Percentiles rank a stretch among this genome's conserved stretches.
Evolutionary conservation across 2,329 filamentous ascomycete genomes (phyloP).

Genomic region (Epichloe baconii): DNA sequence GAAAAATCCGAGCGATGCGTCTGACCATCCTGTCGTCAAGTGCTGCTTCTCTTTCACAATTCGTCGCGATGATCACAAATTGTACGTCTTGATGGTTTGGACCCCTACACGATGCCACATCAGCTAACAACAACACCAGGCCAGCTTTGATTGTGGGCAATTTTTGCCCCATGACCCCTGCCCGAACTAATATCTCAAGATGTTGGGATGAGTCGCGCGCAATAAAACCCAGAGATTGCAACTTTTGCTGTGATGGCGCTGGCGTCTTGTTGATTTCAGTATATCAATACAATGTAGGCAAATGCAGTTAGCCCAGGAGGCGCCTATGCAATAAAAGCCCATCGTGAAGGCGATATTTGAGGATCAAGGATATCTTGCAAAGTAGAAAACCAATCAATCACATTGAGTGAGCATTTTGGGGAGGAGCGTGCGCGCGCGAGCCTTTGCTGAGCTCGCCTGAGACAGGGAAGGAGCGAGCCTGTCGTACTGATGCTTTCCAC

Average conservation of each 20-base stretch:
- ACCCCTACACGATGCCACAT: no score
- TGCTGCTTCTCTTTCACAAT: conserved; percentile 99
- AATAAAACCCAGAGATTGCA: neutral
- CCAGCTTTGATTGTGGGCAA: conserved; percentile 93
- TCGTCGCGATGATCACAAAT: conserved; percentile 83
- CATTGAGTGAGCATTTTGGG: neutral
- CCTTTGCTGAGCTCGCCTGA: neutral
- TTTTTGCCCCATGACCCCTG: conserved; percentile 68
- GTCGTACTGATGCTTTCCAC: no score
- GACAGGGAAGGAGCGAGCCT: neutral
- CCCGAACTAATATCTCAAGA: conserved; percentile 3
- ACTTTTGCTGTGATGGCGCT: neutral
- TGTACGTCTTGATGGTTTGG: conserved; percentile 47
- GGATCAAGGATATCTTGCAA: neutral
- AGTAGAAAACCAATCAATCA: neutral
- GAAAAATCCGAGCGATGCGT: conserved; percentile 63
- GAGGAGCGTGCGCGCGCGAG: neutral
- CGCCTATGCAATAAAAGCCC: neutral
- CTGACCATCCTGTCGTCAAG: conserved; percentile 61
- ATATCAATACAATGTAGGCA: neutral
- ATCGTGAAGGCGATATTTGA: neutral
- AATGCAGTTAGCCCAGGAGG: neutral
- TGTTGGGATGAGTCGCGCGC: neutral
- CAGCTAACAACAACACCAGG: conserved; percentile 30
- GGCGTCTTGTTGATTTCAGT: neutral